Percentiles rank a stretch among this genome's conserved stretches.
These are phyloP conservation scores for Colletotrichum tabaci DNA, from an alignment of 2,329 filamentous ascomycete genomes.

Conservation along the genomic window DNA sequence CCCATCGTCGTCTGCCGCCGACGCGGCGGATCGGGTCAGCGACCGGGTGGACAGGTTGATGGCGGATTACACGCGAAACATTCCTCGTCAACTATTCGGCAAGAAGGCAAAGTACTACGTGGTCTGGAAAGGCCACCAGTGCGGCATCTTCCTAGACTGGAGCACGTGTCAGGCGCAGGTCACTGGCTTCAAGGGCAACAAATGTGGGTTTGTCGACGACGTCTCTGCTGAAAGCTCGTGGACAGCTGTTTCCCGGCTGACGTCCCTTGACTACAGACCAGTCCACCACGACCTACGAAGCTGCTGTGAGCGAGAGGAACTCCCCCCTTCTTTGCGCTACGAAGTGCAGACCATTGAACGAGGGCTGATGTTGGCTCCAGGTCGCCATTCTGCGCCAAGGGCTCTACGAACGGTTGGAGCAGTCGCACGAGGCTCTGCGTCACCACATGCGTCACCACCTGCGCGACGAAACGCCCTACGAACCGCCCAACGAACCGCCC, in stretches of 20 bases:
- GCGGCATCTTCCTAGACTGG: slow-evolving; percentile 9
- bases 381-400: neutral
- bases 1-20: too few species aligned
- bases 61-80: neutral
- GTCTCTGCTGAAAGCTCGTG: neutral
- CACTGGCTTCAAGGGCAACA: neutral
- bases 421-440: too few species aligned
- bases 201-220: neutral
- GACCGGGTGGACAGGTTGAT: neutral
- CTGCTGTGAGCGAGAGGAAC: neutral
- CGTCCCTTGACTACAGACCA: neutral
- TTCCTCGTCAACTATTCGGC: neutral
- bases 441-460: too few species aligned
- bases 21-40: neutral
- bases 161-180: neutral
- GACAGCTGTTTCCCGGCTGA: neutral
- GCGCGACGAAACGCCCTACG: too few species aligned
- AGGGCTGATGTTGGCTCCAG: neutral
- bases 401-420: too few species aligned
- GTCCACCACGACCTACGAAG: too few species aligned
- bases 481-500: too few species aligned
- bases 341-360: neutral
- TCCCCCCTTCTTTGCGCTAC: neutral
- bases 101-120: slow-evolving; percentile 8
- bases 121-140: neutral